phyloP scores from a whole-genome alignment of 495 filamentous ascomycete genomes.

The Echria macrotheca region DNA sequence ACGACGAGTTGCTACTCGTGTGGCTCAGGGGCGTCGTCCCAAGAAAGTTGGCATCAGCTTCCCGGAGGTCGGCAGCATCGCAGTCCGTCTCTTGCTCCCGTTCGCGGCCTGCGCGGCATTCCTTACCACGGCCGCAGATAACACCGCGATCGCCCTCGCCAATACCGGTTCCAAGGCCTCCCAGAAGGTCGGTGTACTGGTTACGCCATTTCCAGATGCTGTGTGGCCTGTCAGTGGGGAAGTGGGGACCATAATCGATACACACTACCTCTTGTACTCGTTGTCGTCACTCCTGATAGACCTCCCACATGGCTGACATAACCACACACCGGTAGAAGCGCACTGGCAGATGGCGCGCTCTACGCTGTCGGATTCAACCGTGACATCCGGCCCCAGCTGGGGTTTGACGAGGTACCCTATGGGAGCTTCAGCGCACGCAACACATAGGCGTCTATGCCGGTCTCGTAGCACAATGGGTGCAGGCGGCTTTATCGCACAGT shows the following conservation, averaged over 20 bases:
- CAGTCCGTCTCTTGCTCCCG: conserved; percentile 78
- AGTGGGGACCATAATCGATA: background rate
- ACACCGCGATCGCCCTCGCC: conserved; percentile 84
- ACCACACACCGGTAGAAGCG: conserved; percentile 56
- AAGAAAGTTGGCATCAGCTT: conserved; percentile 16
- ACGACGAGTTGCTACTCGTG: background rate
- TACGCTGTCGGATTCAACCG: conserved; percentile 39
- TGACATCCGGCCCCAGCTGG: conserved; percentile 17
- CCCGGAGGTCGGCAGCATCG: conserved; percentile 57
- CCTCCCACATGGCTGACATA: conserved; percentile 75
- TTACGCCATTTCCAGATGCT: conserved; percentile 85
- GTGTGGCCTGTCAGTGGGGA: background rate
- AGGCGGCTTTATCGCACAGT: conserved; percentile 78
- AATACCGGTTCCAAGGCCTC: conserved; percentile 78
- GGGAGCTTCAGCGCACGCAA: conserved; percentile 61
- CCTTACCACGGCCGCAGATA: conserved; percentile 65
- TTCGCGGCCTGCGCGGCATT: conserved; percentile 65
- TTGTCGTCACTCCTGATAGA: conserved; percentile 61
- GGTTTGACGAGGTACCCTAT: conserved; percentile 42
- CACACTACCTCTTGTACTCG: conserved; percentile 53
- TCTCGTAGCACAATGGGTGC: conserved; percentile 52
- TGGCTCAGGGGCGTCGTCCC: background rate
- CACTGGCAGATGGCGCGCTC: conserved; percentile 65
- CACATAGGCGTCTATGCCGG: conserved; percentile 75
- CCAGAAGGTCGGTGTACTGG: conserved; percentile 73